These are phyloP conservation scores for Hymenoscyphus fructigenus DNA, from an alignment of 2,329 filamentous ascomycete species.

Conservation along the genomic window DNA sequence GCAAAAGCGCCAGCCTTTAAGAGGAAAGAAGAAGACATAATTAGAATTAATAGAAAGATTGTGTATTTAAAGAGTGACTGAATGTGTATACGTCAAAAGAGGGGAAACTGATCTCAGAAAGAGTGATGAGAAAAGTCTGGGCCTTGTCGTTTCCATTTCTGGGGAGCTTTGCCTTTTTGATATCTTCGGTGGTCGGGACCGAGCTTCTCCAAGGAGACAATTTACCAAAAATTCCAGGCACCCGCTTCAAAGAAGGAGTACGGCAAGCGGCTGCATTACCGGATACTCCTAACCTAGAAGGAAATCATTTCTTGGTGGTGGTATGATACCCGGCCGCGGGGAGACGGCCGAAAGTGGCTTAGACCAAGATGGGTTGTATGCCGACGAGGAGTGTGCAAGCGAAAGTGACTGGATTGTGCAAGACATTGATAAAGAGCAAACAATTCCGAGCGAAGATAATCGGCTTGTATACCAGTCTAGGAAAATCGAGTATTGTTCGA, in stretches of 20 bases:
- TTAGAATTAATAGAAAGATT: constrained; percentile 17
- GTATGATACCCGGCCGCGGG: no score
- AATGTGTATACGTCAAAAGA: constrained; percentile 27
- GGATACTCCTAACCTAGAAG: no score
- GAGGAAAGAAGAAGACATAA: constrained; percentile 18
- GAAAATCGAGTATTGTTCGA: neutral
- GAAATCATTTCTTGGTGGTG: no score
- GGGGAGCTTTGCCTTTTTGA: constrained; percentile 3
- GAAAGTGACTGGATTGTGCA: no score
- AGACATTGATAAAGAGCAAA: no score
- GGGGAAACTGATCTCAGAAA: constrained; percentile 22
- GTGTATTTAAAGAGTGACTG: constrained; percentile 25
- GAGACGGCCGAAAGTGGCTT: no score
- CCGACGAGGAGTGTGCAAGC: no score
- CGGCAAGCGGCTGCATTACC: neutral
- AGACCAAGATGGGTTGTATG: no score
- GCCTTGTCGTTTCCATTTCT: constrained; percentile 9
- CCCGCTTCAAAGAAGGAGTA: neutral
- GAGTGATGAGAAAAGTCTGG: constrained; percentile 24
- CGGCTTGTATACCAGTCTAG: neutral
- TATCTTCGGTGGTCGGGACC: neutral
- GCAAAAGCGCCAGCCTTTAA: constrained; percentile 25
- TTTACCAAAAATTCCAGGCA: neutral
- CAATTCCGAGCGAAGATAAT: neutral
- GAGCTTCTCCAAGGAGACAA: neutral